Percentiles rank a stretch among this genome's conserved stretches.
Evolutionary conservation across 306 rosid genomes (phyloP).

Genomic region (Citrullus mucosospermus): DNA sequence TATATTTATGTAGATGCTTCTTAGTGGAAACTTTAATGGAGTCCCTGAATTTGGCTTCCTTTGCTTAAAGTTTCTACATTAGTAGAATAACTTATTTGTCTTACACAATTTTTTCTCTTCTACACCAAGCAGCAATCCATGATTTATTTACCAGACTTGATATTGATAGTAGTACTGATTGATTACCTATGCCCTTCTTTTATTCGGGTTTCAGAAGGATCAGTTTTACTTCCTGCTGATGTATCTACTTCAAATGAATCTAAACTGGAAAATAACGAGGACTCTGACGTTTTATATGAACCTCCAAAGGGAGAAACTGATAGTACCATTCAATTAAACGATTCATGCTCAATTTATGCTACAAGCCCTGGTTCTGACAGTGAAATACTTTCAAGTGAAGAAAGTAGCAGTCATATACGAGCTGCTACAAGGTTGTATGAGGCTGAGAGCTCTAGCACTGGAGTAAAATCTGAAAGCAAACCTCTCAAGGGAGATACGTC

Average conservation of each 20-base stretch:
- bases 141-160: not conserved
- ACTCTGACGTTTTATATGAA: slow-evolving; percentile 14
- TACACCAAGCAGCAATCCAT: not conserved
- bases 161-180: not conserved
- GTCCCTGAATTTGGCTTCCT: not conserved
- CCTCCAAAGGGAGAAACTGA: slow-evolving; percentile 10
- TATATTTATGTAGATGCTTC: not conserved
- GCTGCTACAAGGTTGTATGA: slow-evolving; percentile 20
- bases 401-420: slow-evolving; percentile 2
- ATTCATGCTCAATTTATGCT: slow-evolving; percentile 16
- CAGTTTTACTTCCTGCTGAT: slow-evolving; percentile 24
- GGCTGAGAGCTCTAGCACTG: slow-evolving; percentile 21
- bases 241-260: slow-evolving; percentile 43
- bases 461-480: slow-evolving; percentile 36
- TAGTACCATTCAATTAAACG: slow-evolving; percentile 15
- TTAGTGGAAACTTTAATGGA: not conserved
- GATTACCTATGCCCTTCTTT: not conserved
- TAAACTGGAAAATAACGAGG: slow-evolving; percentile 22
- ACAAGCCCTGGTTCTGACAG: slow-evolving; percentile 13
- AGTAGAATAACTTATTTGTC: not conserved
- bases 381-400: slow-evolving; percentile 23
- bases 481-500: slow-evolving; percentile 33
- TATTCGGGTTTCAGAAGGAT: slow-evolving; percentile 30
- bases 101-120: not conserved
- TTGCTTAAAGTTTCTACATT: not conserved